These are phyloP conservation scores for Leersia perrieri DNA, from an alignment of 176 grass and related monocot genomes.

Conservation along the genomic window DNA sequence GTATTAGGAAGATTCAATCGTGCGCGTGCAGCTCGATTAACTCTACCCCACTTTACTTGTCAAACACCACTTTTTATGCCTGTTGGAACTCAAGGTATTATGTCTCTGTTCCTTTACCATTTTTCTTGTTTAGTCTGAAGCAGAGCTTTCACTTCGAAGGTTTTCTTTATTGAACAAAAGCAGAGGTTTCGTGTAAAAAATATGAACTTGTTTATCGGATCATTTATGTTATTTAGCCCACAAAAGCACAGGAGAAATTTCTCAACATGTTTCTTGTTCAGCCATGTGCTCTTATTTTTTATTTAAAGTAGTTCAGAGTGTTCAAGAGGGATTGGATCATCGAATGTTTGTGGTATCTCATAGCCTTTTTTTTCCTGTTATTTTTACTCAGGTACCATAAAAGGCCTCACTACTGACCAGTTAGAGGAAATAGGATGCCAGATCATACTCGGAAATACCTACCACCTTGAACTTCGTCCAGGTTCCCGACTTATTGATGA, in stretches of 20 bases:
- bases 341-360: constrained; percentile 19
- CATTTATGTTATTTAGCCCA: constrained; percentile 4
- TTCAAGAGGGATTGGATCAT: constrained; percentile 6
- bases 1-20: constrained; percentile 90
- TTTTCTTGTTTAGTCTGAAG: not conserved
- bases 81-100: constrained; percentile 92
- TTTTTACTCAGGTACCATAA: constrained; percentile 78
- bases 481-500: constrained; percentile 90
- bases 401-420: constrained; percentile 90
- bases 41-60: constrained; percentile 84
- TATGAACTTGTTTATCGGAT: constrained; percentile 8
- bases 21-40: constrained; percentile 78
- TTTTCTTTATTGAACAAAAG: too few relatives aligned
- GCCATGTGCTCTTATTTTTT: not conserved
- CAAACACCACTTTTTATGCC: constrained; percentile 99
- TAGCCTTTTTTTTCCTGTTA: not conserved
- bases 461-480: constrained; percentile 91
- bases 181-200: not conserved
- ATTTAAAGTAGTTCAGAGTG: not conserved
- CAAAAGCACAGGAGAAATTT: not conserved
- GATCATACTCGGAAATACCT: constrained; percentile 98
- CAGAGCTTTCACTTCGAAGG: not conserved
- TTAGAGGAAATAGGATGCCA: constrained; percentile 91
- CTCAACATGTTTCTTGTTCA: not conserved
- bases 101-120: not conserved